A percentile compares a stretch with the other conserved stretches of the same genome.
Conservation (phyloP, 306 rosid species). For the Casuarina glauca region DNA sequence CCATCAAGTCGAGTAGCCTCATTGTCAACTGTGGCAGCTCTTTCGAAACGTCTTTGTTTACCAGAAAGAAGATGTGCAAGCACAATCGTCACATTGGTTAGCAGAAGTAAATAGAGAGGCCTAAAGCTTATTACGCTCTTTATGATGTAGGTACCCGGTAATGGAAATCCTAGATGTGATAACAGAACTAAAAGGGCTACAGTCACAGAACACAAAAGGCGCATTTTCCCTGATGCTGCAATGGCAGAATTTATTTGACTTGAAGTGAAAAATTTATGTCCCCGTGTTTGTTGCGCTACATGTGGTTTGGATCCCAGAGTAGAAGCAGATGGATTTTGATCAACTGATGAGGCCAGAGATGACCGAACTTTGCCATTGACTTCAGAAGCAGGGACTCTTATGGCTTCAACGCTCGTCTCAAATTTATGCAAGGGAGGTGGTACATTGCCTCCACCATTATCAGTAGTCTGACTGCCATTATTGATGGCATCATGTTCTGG, state of each 20-base stretch:
- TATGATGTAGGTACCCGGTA: slow-evolving; percentile 36
- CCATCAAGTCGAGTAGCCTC: slow-evolving; percentile 19
- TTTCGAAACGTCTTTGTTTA: slow-evolving; percentile 30
- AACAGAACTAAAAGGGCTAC: slow-evolving; percentile 56
- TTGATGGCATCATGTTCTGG: slow-evolving; percentile 24
- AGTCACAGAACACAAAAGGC: slow-evolving; percentile 49
- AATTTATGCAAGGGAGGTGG: slow-evolving; percentile 17
- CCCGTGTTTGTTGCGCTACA: not conserved
- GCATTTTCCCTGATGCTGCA: slow-evolving; percentile 49
- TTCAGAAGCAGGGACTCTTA: slow-evolving; percentile 30
- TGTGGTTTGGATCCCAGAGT: slow-evolving; percentile 25
- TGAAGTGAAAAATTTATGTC: slow-evolving; percentile 33
- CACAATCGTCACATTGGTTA: slow-evolving; percentile 63
- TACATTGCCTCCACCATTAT: slow-evolving; percentile 20
- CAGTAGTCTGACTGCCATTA: slow-evolving; percentile 17
- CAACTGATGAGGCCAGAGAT: not conserved
- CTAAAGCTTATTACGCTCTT: slow-evolving; percentile 44
- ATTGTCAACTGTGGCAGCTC: slow-evolving; percentile 19
- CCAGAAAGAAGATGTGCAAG: slow-evolving; percentile 44
- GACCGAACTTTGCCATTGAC: slow-evolving; percentile 23
- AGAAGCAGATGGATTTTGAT: slow-evolving; percentile 32
- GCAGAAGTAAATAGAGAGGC: slow-evolving; percentile 64
- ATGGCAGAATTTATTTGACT: slow-evolving; percentile 53
- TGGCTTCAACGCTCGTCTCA: slow-evolving; percentile 23
- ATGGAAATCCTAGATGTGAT: slow-evolving; percentile 48